Base-by-base conservation (phyloP, 305 asterid genomes). In the Fraxinus dipetala region DNA sequence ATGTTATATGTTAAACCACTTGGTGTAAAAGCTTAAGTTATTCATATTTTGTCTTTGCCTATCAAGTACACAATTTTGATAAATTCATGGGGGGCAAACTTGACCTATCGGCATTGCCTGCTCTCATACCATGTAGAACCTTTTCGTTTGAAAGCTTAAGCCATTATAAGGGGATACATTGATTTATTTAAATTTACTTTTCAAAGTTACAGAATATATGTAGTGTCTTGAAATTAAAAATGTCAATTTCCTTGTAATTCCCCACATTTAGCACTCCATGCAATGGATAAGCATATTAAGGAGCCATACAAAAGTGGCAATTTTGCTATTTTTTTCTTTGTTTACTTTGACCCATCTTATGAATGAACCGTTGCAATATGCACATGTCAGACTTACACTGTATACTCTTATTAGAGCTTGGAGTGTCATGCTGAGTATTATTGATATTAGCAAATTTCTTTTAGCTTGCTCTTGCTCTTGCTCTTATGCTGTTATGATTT, bases 381-480 rank as follows among this genome's bases (percentile, higher is more conserved):
- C 73, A 75, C 35, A 7, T 51, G 8, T 8, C 67, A 54, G 10
- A 54, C 26, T 54, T 4, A n/a, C 65, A 18, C 43, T n/a, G 16
- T 30, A 35, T 28, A 70, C 22, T 31, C 43, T 70, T 35, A 69
- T 38, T 10, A 38, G 40, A 34, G 34, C 69, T 77, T 35, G 26
- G 40, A 77, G 61, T 36, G 22, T 34, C 30, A 34, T 72, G 78
- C 65, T 40, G 76, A 73, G 40, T 20, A 59, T 34, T 38, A 13
- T 43, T 28, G 69, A 69, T 32, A 4, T 48, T 81, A 9, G 26
- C 34, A 35, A 45, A 81, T 18, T 32, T 56, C 8, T 77, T 35
- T 36, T 31, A 78, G 40, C 78, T 51, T 22, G 61, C 45, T 65
- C 30, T 78, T 75, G 79, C 22, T 63, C 31, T 75, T 76, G 78